Conservation (phyloP, 2,329 filamentous ascomycete genomes). For the Daldinia eschscholtzii region DNA sequence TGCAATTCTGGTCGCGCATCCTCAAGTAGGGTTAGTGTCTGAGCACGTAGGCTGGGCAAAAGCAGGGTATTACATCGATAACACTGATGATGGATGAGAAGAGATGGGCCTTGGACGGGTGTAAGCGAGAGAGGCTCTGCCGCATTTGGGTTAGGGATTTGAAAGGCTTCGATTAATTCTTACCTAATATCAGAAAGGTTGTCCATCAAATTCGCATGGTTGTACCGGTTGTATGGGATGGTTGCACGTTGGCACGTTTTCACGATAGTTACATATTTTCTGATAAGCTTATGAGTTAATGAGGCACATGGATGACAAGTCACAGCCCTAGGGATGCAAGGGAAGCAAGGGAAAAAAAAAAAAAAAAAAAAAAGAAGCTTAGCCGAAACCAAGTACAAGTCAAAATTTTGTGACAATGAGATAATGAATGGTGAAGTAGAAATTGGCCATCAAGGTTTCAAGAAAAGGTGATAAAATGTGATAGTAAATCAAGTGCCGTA, state of each 20-base stretch:
- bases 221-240: conserved; percentile 1
- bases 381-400: conserved; percentile 14
- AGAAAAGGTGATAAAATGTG: not conserved
- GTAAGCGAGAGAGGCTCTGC: conserved; percentile 18
- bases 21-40: conserved; percentile 18
- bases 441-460: conserved; percentile 29
- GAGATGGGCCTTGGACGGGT: conserved; percentile 1
- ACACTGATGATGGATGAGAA: not conserved
- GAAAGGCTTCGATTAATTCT: not conserved
- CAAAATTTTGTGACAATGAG: not conserved
- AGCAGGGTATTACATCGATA: conserved; percentile 3
- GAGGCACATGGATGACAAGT: not conserved
- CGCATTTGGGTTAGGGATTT: conserved; percentile 30
- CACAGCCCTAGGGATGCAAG: not conserved
- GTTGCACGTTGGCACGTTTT: conserved; percentile 1
- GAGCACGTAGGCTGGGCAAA: not conserved
- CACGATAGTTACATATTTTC: conserved; percentile 27
- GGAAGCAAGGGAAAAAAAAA: not conserved
- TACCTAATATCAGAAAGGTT: conserved; percentile 6
- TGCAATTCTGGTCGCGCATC: not conserved
- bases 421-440: conserved; percentile 14
- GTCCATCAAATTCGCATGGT: not conserved
- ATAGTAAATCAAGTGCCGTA: conserved; percentile 26
- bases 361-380: not conserved
- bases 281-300: conserved; percentile 13